Evolutionary conservation across 2,329 filamentous ascomycete species (phyloP), one percentile per base, ranked within the genome.

Genomic region (Fusarium sp.): DNA sequence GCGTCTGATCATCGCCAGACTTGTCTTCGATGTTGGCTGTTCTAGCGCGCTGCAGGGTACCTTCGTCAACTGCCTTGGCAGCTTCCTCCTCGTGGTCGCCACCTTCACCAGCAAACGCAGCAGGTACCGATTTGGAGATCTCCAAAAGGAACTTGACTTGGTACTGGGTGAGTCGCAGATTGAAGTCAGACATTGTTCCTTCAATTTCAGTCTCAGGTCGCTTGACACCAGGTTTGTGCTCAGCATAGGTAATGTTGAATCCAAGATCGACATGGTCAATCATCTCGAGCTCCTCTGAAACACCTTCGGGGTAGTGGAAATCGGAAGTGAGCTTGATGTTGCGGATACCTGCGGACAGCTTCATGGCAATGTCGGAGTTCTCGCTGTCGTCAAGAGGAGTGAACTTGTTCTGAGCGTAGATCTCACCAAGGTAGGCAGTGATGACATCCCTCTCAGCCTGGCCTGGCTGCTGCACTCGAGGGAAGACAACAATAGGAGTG

Each of bases 231-330:
- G 88, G 79, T 71, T 89, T 90, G 77, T 99, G 96, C 76, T 98
- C 95, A 2, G 94, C 89, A 79, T 98, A 95, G 4, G 92, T 97
- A 69, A 99, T 91, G 64, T 92, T 93, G 81, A 99, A 98, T 47
- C 92, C 93, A 24, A 99, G 84, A 77, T 99, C 96, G 15, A 99
- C 94, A 73, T 98, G 94, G 75, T 99, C 94, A 72, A 99, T 97
- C 83, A 99, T 92, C 77, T 99, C 93, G 10, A 99, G 84, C 77
- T 97, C 94, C 78, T 99, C 96, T 0, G 89, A 88, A 58, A 87
- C 81, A 33, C 89, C 88, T 4, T 90, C 85, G 1, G 88, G 80
- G 73, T 97, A 98, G 77, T 97, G 88, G 75, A 98, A 93, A 56
- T 93, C 90, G 0, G 95, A 98, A 0, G 93, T 98, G 28, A 99